phyloP scores from a whole-genome alignment of 495 filamentous ascomycete species.

The Hypoxylon fragiforme region DNA sequence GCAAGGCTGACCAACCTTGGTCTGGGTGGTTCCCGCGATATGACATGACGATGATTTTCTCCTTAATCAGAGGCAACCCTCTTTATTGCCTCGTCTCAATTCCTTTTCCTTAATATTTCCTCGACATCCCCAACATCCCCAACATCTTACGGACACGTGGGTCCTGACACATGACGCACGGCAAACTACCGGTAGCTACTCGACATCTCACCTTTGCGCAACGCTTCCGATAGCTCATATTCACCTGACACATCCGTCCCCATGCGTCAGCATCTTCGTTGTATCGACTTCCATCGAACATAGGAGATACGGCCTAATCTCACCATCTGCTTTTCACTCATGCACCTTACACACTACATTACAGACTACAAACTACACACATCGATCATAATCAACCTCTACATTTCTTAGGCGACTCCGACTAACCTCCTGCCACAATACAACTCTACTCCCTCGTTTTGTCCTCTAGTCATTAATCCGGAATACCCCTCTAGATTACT shows the following conservation, averaged over 20 bases:
- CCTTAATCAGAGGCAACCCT: conserved; percentile 38
- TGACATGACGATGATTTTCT: conserved; percentile 48
- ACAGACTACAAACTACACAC: no score
- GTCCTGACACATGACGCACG: conserved; percentile 29
- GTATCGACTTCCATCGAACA: conserved; percentile 38
- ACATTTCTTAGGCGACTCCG: conserved; percentile 26
- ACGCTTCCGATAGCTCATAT: conserved; percentile 26
- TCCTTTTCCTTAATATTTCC: conserved; percentile 43
- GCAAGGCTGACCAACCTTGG: conserved; percentile 54
- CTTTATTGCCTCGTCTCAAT: conserved; percentile 42
- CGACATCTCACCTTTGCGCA: conserved; percentile 24
- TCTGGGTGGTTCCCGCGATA: conserved; percentile 49
- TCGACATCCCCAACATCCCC: conserved; percentile 18
- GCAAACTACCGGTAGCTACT: conserved; percentile 26
- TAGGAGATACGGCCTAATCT: conserved; percentile 46
- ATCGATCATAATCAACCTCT: conserved; percentile 19
- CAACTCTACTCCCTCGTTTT: conserved; percentile 20
- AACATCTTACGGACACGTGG: conserved; percentile 28
- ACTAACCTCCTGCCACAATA: conserved; percentile 22
- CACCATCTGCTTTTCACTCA: conserved; percentile 33
- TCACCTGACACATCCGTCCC: conserved; percentile 35
- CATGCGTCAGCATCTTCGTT: conserved; percentile 39
- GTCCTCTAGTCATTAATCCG: conserved; percentile 8
- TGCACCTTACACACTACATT: no score
- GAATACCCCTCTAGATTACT: conserved; percentile 11